Conservation (phyloP, 345 rosid genomes). For the Gossypium thurberi region DNA sequence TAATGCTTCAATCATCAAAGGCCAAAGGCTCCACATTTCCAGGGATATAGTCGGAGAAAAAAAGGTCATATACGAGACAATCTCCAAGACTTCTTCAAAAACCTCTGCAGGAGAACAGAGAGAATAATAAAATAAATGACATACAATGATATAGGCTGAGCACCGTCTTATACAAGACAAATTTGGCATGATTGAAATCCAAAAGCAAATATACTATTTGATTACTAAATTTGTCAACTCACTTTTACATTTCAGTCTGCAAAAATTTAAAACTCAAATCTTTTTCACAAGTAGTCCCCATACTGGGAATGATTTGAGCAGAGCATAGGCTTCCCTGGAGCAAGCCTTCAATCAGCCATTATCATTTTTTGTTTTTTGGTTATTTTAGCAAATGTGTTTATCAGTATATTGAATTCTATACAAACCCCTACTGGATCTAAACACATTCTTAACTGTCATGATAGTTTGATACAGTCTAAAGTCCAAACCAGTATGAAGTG, state of each 20-base stretch:
- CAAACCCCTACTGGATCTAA: neutral
- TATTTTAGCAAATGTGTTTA: neutral
- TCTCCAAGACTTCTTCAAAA: slow-evolving; percentile 98
- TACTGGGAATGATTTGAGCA: neutral
- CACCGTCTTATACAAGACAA: neutral
- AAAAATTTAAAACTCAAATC: neutral
- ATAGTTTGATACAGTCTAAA: neutral
- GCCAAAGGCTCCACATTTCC: slow-evolving; percentile 99
- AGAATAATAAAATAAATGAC: neutral
- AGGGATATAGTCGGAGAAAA: slow-evolving; percentile 86
- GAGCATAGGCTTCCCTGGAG: neutral
- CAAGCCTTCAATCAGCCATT: neutral
- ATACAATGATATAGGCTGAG: neutral
- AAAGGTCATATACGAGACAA: slow-evolving; percentile 93
- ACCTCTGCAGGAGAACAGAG: slow-evolving; percentile 56
- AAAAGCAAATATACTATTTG: neutral
- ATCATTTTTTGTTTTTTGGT: neutral
- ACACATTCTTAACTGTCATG: neutral
- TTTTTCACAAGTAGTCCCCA: neutral
- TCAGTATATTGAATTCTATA: neutral
- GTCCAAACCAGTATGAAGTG: neutral
- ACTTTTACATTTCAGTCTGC: neutral
- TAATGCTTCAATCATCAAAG: slow-evolving; percentile 54
- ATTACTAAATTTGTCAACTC: neutral
- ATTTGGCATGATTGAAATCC: neutral